Conservation (phyloP, 257 asterid genomes). For the Verbena officinalis region DNA sequence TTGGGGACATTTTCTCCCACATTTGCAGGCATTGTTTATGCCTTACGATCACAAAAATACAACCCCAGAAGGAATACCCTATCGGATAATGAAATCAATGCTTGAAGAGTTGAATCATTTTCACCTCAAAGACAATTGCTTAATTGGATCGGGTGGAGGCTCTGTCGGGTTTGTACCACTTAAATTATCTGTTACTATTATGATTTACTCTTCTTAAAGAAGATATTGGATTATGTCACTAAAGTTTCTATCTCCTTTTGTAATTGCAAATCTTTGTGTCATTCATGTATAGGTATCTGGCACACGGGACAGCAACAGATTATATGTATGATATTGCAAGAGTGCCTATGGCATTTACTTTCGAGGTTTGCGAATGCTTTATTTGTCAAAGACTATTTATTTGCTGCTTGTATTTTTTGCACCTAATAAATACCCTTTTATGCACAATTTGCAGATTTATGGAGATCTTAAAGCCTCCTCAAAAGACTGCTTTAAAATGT, state of each 20-base stretch:
- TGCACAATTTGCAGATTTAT: constrained; percentile 64
- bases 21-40: constrained; percentile 85
- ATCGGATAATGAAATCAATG: constrained; percentile 77
- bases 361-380: constrained; percentile 64
- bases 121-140: constrained; percentile 80
- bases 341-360: constrained; percentile 98
- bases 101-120: constrained; percentile 85
- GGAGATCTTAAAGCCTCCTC: constrained; percentile 87
- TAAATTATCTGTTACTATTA: constrained; percentile 5
- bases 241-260: not conserved
- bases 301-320: constrained; percentile 99
- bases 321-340: constrained; percentile 90
- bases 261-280: constrained; percentile 17
- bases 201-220: not conserved
- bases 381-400: constrained; percentile 1
- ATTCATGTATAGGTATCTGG: constrained; percentile 66
- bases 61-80: constrained; percentile 83
- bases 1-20: constrained; percentile 16
- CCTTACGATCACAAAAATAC: constrained; percentile 98
- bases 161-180: constrained; percentile 88
- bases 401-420: constrained; percentile 20
- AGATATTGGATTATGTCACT: constrained; percentile 5
- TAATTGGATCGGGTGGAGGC: constrained; percentile 98
- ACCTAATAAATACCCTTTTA: not conserved
- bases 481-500: constrained; percentile 94